phyloP scores from a whole-genome alignment of 768 basidiomycete genomes.

The Hypsizygus marmoreus region DNA sequence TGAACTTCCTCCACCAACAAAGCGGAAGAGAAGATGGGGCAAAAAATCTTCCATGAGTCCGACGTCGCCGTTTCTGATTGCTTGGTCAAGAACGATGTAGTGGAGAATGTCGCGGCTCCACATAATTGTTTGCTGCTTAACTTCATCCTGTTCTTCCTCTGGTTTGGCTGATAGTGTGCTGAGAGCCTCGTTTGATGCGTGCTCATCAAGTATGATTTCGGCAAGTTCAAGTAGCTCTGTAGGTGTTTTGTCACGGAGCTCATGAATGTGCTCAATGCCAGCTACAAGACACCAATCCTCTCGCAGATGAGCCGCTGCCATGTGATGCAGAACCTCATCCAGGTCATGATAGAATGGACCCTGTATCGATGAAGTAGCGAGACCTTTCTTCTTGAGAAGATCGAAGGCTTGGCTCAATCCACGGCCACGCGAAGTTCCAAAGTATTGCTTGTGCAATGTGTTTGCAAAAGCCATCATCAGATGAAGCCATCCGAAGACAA shows the following conservation, averaged over 20 bases:
- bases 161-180: conserved; percentile 12
- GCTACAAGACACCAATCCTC: conserved; percentile 31
- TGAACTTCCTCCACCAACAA: conserved; percentile 25
- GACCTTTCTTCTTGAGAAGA: conserved; percentile 29
- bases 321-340: conserved; percentile 34
- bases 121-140: conserved; percentile 28
- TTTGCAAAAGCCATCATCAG: conserved; percentile 39
- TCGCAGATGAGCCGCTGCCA: conserved; percentile 39
- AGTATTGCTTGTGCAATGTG: conserved; percentile 43
- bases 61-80: conserved; percentile 33
- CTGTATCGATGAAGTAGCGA: conserved; percentile 22
- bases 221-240: conserved; percentile 28
- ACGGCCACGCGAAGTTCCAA: conserved; percentile 27
- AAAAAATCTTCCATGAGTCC: conserved; percentile 1
- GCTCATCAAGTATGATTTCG: conserved; percentile 21
- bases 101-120: conserved; percentile 37
- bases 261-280: conserved; percentile 20
- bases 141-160: conserved; percentile 25
- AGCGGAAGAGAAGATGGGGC: not conserved
- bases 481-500: conserved; percentile 44
- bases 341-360: conserved; percentile 37
- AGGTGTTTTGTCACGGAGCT: conserved; percentile 27
- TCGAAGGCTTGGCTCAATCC: conserved; percentile 33
- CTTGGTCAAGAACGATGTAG: conserved; percentile 35
- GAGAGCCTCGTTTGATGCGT: conserved; percentile 34